Base-by-base conservation (phyloP, 306 rosid genomes). In the Cyclanthera cordifolia region DNA sequence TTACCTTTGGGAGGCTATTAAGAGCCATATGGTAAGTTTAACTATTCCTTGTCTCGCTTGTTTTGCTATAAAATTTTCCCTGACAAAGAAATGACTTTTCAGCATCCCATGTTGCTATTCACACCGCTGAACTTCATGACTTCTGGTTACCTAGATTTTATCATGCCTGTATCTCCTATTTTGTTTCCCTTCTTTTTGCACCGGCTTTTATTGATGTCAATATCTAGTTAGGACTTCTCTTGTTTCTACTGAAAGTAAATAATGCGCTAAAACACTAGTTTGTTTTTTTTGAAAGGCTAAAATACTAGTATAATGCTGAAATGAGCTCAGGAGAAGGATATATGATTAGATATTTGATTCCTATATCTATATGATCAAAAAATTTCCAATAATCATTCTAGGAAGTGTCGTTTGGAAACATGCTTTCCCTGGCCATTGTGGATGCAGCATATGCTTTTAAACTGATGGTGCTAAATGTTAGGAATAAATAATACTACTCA, bases 1-100 rank as follows among this genome's bases (percentile, higher is more conserved):
- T 71, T 56, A 9, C 70, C 75, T 91, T 59, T 85, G 81, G 81
- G 67, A 78, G 78, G 86, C 88, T 76, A 78, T 82, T 75, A 85
- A 81, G 65, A 30, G 66, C 79, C 65, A 81, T 21, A 78, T 80
- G 91, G 96, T 91, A 75, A 76, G 80, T 66, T 66, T 74, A 20
- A 70, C 55, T 15, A 24, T 61, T 70, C 48, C 20, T 28, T 23
- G 12, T 48, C n/a, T 49, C n/a, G 0, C 25, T 67, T 23, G 2
- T 66, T 46, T 15, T 46, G 27, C 41, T 20, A 12, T 39, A 20
- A 12, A 12, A 41, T 41, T 63, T 63, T 63, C 32, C 2, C 32
- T 10, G 32, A 27, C 17, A n/a, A 39, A 39, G 30, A 63, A 63
- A 20, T 41, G 4, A 39, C 51, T 19, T 63, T 20, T 20, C 5